A percentile compares a stretch with the other conserved stretches of the same genome.
phyloP scores from a whole-genome alignment of 1,284 basidiomycete species.

The Polyporus tsugae region DNA sequence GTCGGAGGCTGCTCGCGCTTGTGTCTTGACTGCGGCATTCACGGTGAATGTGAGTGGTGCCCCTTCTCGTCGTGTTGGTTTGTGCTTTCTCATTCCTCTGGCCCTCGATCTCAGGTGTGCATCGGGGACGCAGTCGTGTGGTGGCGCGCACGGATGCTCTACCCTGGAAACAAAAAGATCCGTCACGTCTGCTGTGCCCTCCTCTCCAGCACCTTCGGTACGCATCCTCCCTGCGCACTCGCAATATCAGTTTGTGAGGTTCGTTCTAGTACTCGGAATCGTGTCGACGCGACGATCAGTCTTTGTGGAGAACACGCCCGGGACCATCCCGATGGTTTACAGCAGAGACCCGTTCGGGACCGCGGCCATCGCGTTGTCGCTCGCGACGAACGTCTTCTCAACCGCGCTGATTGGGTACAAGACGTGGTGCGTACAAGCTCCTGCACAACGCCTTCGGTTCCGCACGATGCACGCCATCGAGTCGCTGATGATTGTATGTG shows the following conservation, averaged over 20 bases:
- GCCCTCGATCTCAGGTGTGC: background rate
- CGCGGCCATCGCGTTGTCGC: slow-evolving; percentile 4
- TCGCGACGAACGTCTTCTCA: slow-evolving; percentile 7
- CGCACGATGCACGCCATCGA: background rate
- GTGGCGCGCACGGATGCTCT: slow-evolving; percentile 10
- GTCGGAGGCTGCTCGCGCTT: background rate
- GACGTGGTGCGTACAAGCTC: slow-evolving; percentile 2
- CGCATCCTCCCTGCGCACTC: background rate
- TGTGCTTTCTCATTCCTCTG: background rate
- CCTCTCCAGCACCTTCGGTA: slow-evolving; percentile 5
- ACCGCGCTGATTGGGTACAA: slow-evolving; percentile 8
- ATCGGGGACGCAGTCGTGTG: slow-evolving; percentile 6
- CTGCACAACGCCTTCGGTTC: too few relatives aligned
- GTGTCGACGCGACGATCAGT: slow-evolving; percentile 1
- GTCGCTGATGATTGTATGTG: background rate
- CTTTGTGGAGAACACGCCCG: background rate
- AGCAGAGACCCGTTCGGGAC: slow-evolving; percentile 1
- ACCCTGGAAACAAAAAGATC: slow-evolving; percentile 4
- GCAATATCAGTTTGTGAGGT: background rate
- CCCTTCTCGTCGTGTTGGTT: background rate
- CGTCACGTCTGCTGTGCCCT: slow-evolving; percentile 7
- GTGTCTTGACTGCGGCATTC: slow-evolving; percentile 4
- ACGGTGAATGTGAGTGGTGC: background rate
- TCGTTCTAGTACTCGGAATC: background rate
- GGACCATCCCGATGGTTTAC: slow-evolving; percentile 6